Evolutionary conservation across 2,329 filamentous ascomycete genomes (phyloP), one percentile per base, ranked within the genome.

Genomic region (Phyllosticta ampelicida): DNA sequence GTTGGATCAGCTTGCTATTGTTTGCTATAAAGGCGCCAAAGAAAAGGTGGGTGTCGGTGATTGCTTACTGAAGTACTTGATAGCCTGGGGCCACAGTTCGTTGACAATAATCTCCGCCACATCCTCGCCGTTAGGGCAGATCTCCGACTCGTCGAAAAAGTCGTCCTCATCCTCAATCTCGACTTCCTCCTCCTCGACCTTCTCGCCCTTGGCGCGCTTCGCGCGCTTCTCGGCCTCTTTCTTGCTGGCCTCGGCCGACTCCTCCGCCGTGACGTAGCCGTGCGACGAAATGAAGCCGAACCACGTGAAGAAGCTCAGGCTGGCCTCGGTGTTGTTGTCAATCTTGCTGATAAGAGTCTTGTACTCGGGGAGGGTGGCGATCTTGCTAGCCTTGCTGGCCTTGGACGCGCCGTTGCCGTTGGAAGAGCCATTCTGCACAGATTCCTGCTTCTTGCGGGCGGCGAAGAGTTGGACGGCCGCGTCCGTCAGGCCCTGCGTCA

Each of bases 41-140:
- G n/a, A n/a, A n/a, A n/a, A n/a, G n/a, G n/a, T n/a, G n/a, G n/a
- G 18, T 5, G n/a, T 55, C 3, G 1, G 10, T n/a, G 30, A 36
- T 36, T 2, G 82, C 88, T 75, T 77, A 94, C 89, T 87, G 76
- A 94, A 97, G 76, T 94, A 95, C 72, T 88, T 89, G 71, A 95
- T 86, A 60, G 91, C 92, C 62, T 85, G 84, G 53, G 89, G 88
- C 86, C 87, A 96, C 55, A 97, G 76, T 65, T 97, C 92, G 69
- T 97, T 91, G 9, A 87, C 84, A 64, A 97, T 78, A 61, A 84
- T 80, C 62, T 90, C 80, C 48, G 90, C 91, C 53, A 97, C 73
- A 61, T 91, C 87, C 64, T 95, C 90, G 20, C 89, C 92, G 50
- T 84, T 84, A n/a, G 88, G 86, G 78, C 94, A 96, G 65, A 95